Evolutionary conservation across 2,329 filamentous ascomycete species (phyloP), one percentile per base, ranked within the genome.

Genomic region (Penicillium palitans): DNA sequence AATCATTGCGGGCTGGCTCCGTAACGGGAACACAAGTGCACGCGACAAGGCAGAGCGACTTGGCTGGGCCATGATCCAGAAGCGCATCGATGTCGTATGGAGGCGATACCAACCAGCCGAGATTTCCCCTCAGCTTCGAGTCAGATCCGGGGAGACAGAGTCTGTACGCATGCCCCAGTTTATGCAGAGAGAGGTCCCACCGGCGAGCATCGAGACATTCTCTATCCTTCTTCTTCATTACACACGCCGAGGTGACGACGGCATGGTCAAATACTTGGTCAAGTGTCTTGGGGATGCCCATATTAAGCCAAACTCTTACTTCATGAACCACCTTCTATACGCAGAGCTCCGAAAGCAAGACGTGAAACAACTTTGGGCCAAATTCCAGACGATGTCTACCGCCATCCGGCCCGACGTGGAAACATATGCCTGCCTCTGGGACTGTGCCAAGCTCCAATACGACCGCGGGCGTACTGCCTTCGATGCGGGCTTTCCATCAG

Each of bases 271-370:
- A 48, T 77, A 82, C 52, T 78, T 93, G 5, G 87, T 86, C 74
- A 79, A 83, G 33, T 84, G 85, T 2, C 86, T 91, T 61, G 77
- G 80, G 15, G 78, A 83, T 45, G 84, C 88, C 15, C 82, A 87
- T 61, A 86, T 93, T 60, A 80, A 78, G 54, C 84, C 88, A 2
- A 88, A 90, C 68, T 84, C 86, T 9, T 90, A 88, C 72, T 89
- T 93, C 76, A 85, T 93, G 81, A 95, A 93, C 73, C 88, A 92
- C 69, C 78, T 93, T 24, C 83, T 95, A 27, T 85, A 86, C 59
- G 85, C 86, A 7, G 83, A 87, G 61, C 80, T 89, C 47, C 83
- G 86, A 60, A 82, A 83, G 58, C 83, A 84, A 51, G 78, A 84
- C 52, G 79, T 81, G 45, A 72, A 76, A 25, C 77, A 82, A 51